Evolutionary conservation across 495 filamentous ascomycete species (phyloP).

Genomic region (Cercophora samala): DNA sequence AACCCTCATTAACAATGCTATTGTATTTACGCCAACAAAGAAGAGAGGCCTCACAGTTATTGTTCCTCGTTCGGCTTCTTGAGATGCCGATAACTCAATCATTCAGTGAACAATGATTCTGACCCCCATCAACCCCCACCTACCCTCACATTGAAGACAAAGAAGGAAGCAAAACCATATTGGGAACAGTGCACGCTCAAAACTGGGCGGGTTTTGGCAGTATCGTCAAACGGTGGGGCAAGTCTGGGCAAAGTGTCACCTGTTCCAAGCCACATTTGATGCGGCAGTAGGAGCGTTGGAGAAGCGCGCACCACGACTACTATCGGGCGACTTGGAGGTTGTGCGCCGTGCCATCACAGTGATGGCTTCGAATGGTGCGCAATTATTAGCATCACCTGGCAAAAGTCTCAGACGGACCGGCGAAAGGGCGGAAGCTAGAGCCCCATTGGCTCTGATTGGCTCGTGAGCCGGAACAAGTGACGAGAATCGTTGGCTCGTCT

Average conservation of each 20-base stretch:
- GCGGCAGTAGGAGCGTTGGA: not conserved
- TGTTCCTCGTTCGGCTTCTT: not conserved
- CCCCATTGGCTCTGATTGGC: not conserved
- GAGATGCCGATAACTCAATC: not conserved
- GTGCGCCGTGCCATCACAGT: not conserved
- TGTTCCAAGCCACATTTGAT: not conserved
- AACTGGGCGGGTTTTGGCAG: not conserved
- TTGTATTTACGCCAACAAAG: not conserved
- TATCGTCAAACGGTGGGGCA: not conserved
- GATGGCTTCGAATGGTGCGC: too few species aligned
- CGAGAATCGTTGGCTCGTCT: not conserved
- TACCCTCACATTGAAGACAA: not conserved
- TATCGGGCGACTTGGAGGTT: not conserved
- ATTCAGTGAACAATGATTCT: not conserved
- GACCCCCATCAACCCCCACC: not conserved
- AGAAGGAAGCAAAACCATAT: not conserved
- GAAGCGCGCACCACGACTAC: not conserved
- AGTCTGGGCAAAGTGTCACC: not conserved
- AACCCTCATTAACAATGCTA: not conserved
- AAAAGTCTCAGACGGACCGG: not conserved
- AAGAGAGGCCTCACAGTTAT: not conserved
- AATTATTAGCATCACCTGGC: constrained; percentile 1
- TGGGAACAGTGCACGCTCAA: not conserved
- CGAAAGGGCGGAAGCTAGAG: not conserved
- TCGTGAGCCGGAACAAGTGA: not conserved